phyloP scores from a whole-genome alignment of 2,329 filamentous ascomycete genomes.

The Pezicula neosporulosa region DNA sequence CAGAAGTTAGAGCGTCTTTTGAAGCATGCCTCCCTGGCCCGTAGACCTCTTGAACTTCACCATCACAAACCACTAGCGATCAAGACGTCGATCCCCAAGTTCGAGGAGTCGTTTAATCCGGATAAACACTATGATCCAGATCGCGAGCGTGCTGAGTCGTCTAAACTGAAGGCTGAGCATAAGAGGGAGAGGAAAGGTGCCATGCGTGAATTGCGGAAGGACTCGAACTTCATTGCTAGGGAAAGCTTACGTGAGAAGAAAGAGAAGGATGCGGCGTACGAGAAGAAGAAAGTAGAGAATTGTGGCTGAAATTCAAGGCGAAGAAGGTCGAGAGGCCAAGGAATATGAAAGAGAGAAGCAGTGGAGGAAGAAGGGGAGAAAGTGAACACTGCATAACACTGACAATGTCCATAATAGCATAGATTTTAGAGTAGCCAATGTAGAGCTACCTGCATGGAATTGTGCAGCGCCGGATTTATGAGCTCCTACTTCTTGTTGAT shows the following conservation, averaged over 20 bases:
- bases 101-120: conserved; percentile 93
- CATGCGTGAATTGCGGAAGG: conserved; percentile 90
- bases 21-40: conserved; percentile 58
- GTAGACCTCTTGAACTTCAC: conserved; percentile 82
- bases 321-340: conserved; percentile 85
- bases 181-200: conserved; percentile 95
- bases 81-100: conserved; percentile 85
- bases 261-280: conserved; percentile 87
- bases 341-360: conserved; percentile 84
- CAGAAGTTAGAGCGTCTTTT: conserved; percentile 51
- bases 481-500: no score
- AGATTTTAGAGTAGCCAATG: no score
- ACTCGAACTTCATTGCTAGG: conserved; percentile 87
- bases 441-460: no score
- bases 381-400: conserved; percentile 19
- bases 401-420: no score
- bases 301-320: conserved; percentile 91
- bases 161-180: conserved; percentile 84
- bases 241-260: conserved; percentile 92
- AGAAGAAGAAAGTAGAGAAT: conserved; percentile 93
- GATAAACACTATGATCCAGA: conserved; percentile 97
- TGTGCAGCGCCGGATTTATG: no score
- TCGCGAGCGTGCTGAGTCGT: conserved; percentile 79
- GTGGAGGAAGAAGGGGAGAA: conserved; percentile 64
- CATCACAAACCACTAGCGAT: conserved; percentile 86